Conservation (phyloP, 768 basidiomycete species). For the Amanita rubescens region DNA sequence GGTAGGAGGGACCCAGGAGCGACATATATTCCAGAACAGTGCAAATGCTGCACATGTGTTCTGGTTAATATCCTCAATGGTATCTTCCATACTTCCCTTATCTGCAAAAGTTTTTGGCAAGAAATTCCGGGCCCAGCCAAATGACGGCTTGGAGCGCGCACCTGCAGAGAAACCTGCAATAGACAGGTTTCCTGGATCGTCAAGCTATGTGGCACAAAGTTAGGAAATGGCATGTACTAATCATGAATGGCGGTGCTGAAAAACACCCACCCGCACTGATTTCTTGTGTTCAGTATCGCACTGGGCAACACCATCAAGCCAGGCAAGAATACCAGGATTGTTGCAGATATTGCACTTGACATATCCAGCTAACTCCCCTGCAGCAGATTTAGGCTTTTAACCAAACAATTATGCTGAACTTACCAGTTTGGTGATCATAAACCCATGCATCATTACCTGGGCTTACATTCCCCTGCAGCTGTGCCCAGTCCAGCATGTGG, state of each 20-base stretch:
- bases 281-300: not conserved
- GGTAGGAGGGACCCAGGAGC: slow-evolving; percentile 7
- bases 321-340: not conserved
- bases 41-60: slow-evolving; percentile 9
- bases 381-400: not conserved
- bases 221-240: not conserved
- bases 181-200: slow-evolving; percentile 12
- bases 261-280: not conserved
- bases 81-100: not conserved
- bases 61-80: not conserved
- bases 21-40: slow-evolving; percentile 11
- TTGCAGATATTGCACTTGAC: not conserved
- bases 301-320: not conserved
- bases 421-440: not conserved
- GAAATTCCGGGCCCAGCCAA: slow-evolving; percentile 15
- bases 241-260: too few species aligned
- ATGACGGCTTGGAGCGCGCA: slow-evolving; percentile 2
- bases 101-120: not conserved
- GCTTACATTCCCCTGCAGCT: not conserved
- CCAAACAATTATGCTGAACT: not conserved
- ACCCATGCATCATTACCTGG: not conserved
- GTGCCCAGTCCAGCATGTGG: not conserved
- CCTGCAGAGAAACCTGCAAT: slow-evolving; percentile 13
- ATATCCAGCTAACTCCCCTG: not conserved
- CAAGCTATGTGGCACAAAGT: slow-evolving; percentile 2